Percentiles rank a stretch among this genome's conserved stretches.
These are phyloP conservation scores for Phyllosticta citriasiana DNA, from an alignment of 2,329 filamentous ascomycete species.

Conservation along the genomic window DNA sequence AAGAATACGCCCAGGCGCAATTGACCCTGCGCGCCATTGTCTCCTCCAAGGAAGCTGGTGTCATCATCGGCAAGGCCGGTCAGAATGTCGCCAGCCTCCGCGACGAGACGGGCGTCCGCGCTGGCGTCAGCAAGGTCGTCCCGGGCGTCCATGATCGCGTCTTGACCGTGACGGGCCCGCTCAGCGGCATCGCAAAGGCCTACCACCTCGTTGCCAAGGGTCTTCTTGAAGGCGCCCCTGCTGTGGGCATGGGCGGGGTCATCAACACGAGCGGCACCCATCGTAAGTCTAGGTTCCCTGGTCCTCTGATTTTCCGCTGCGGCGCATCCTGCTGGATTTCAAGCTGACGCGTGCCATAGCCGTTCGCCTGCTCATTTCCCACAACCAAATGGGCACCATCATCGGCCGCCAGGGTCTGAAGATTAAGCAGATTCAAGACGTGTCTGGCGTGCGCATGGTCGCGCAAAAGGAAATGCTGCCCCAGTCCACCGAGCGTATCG, in stretches of 20 bases:
- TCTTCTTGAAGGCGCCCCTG: constrained; percentile 82
- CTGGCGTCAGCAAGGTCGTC: constrained; percentile 97
- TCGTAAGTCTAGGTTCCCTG: constrained; percentile 51
- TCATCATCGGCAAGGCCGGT: constrained; percentile 97
- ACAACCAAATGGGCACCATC: constrained; percentile 99
- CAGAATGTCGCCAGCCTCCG: constrained; percentile 97
- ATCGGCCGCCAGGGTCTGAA: constrained; percentile 93
- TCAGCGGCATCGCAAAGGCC: constrained; percentile 80
- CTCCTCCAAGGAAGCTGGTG: constrained; percentile 95
- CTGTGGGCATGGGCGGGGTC: constrained; percentile 92
- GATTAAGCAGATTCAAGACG: constrained; percentile 99
- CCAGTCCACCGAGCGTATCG: constrained; percentile 94
- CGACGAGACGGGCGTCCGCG: constrained; percentile 95
- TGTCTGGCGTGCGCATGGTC: constrained; percentile 95
- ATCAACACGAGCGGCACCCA: constrained; percentile 83
- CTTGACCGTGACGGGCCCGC: constrained; percentile 83
- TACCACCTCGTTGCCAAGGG: constrained; percentile 90
- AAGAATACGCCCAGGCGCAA: constrained; percentile 89
- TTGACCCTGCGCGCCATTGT: constrained; percentile 95
- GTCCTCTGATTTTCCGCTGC: not conserved
- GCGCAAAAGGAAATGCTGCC: constrained; percentile 99
- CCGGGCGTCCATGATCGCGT: constrained; percentile 96
- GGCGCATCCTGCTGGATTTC: not conserved
- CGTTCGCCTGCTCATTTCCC: constrained; percentile 94
- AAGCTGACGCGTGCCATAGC: constrained; percentile 43